Base-by-base conservation (phyloP, 2,329 filamentous ascomycete species). In the Neopestalotiopsis sp. region DNA sequence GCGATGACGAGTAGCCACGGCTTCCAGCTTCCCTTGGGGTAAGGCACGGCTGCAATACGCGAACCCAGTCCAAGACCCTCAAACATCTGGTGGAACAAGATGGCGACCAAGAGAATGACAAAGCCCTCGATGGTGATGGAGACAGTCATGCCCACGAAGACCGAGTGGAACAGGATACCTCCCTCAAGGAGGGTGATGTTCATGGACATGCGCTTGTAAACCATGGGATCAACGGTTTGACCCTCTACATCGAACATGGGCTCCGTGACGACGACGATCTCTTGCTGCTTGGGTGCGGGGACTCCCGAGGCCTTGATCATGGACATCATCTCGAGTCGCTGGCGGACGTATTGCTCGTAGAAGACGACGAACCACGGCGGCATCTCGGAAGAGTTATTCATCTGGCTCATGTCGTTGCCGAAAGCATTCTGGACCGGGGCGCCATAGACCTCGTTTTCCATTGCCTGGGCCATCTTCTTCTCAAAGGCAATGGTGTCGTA, bases 181-280 rank as follows among this genome's bases (percentile, higher is more conserved):
- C 92, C 90, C 79, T 94, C 92, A 5, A 94, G 86, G 2, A 94
- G 85, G 4, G 92, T 87, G 72, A 93, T 93, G 79, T 94, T 92
- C 74, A 93, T 84, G 2, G 92, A 87, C 78, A 90, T 88, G 74
- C 89, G 91, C 75, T 88, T 87, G 78, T 88, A 85, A 6, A 85
- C 80, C 9, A 78, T 69, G 5, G 83, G 82, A 71, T 86, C 83
- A 14, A 86, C 81, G 0, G 76, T 71, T 69, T 83, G 78, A 13
- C 82, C 82, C 67, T 86, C 83, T 56, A 81, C 80, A 63, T 87
- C 85, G 56, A 81, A 78, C 70, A 79, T 81, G 0, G 75, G 77
- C 66, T 80, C 78, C 70, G 83, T 34, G 1, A 24, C 77, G 28
- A 72, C 72, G 3, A 79, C 73, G 0, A 73, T 62, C 1, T 81